These are phyloP conservation scores for Termitomyces sp. DNA, from an alignment of 768 basidiomycete genomes.

Conservation along the genomic window DNA sequence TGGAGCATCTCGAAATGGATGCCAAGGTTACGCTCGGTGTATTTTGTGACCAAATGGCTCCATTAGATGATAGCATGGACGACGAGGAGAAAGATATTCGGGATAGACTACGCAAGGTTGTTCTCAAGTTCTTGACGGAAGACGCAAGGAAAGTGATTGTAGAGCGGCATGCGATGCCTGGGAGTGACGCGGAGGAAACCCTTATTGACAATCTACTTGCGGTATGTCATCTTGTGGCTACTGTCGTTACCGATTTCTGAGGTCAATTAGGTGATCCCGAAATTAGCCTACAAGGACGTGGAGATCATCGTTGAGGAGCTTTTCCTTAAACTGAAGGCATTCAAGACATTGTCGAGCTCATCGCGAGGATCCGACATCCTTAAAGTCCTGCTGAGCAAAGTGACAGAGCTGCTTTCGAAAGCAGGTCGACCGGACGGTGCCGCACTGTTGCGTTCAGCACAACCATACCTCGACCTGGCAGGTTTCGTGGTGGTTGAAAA, in stretches of 20 bases:
- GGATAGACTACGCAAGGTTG: conserved; percentile 55
- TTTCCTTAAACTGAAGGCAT: conserved; percentile 49
- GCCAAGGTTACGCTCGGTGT: conserved; percentile 60
- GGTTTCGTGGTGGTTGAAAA: conserved; percentile 41
- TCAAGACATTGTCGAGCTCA: conserved; percentile 27
- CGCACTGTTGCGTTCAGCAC: conserved; percentile 33
- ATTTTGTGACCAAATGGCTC: conserved; percentile 65
- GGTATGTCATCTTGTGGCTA: conserved; percentile 34
- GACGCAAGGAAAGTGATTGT: conserved; percentile 49
- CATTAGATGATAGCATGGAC: conserved; percentile 48
- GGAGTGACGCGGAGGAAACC: conserved; percentile 45
- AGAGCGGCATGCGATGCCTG: conserved; percentile 41
- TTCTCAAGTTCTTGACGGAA: conserved; percentile 55
- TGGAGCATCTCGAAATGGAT: conserved; percentile 65
- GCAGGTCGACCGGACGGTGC: conserved; percentile 23
- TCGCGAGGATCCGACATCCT: conserved; percentile 40
- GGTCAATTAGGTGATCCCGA: conserved; percentile 46
- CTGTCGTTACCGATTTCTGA: background rate
- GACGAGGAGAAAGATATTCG: conserved; percentile 59
- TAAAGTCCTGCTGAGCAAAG: conserved; percentile 21
- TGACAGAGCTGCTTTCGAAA: conserved; percentile 12
- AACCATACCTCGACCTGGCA: conserved; percentile 47
- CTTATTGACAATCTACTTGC: conserved; percentile 47
- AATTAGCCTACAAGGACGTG: conserved; percentile 38
- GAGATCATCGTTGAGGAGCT: conserved; percentile 52